phyloP scores from a whole-genome alignment of 192 early-diverging fungal species.

The Thamnidium elegans region DNA sequence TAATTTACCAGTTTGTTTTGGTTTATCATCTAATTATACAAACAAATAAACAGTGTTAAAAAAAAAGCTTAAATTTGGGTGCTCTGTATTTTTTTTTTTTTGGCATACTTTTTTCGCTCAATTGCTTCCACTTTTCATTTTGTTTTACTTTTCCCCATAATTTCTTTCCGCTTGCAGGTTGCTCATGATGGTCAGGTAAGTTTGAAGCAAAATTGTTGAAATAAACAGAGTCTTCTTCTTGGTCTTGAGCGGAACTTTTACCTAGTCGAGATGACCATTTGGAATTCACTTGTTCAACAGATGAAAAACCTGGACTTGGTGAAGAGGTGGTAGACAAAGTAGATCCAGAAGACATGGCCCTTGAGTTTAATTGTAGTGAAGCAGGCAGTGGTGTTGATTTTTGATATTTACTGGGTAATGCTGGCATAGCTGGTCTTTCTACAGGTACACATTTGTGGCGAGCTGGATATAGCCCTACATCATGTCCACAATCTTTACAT shows the following conservation, averaged over 20 bases:
- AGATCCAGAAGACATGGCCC: not conserved
- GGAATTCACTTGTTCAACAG: not conserved
- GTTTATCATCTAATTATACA: slow-evolving; percentile 11
- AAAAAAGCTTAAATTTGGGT: not conserved
- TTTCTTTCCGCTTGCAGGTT: slow-evolving; percentile 22
- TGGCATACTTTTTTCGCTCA: slow-evolving; percentile 18
- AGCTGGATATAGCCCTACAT: slow-evolving; percentile 62
- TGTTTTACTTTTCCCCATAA: slow-evolving; percentile 26
- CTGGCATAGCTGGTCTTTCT: slow-evolving; percentile 25
- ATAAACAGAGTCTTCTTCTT: slow-evolving; percentile 29
- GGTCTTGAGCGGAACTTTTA: not conserved
- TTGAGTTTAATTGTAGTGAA: not conserved
- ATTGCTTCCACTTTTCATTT: slow-evolving; percentile 32
- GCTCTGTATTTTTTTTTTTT: no score
- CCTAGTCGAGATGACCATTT: slow-evolving; percentile 18
- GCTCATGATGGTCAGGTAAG: slow-evolving; percentile 10
- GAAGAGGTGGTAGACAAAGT: not conserved
- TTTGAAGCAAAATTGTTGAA: slow-evolving; percentile 30
- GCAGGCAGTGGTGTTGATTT: not conserved
- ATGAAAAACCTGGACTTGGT: slow-evolving; percentile 11
- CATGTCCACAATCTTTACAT: slow-evolving; percentile 60
- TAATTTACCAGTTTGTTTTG: slow-evolving; percentile 19
- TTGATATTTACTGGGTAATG: slow-evolving; percentile 10
- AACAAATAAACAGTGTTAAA: not conserved
- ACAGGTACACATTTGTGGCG: slow-evolving; percentile 45